These are phyloP conservation scores for Osmozyma mogii DNA, from an alignment of 805 yeast genomes.

Conservation along the genomic window DNA sequence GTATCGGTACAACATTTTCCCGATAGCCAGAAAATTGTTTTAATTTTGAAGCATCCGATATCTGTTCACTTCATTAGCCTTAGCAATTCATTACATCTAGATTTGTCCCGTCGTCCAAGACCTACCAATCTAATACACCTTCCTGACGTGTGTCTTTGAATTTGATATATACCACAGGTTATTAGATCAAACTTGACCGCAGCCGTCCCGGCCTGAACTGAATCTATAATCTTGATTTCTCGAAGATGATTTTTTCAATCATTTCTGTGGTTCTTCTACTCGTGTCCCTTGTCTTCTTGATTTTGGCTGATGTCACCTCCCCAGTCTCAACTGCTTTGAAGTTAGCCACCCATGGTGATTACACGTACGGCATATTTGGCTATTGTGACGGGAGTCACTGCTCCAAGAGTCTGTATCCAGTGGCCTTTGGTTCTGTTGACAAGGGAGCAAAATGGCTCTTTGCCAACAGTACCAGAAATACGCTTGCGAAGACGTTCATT, in stretches of 20 bases:
- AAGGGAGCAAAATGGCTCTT: slow-evolving; percentile 41
- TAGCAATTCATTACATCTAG: no score
- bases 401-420: slow-evolving; percentile 38
- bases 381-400: slow-evolving; percentile 42
- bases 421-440: slow-evolving; percentile 25
- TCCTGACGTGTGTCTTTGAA: no score
- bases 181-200: no score
- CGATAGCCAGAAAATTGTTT: no score
- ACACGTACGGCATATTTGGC: slow-evolving; percentile 61
- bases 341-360: slow-evolving; percentile 39
- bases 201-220: no score
- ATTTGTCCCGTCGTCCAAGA: no score
- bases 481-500: slow-evolving; percentile 47
- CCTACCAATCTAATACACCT: no score
- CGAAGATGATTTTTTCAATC: slow-evolving; percentile 22
- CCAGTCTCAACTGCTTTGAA: slow-evolving; percentile 47
- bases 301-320: slow-evolving; percentile 52
- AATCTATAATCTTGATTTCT: neutral
- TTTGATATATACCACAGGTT: no score
- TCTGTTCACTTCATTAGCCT: no score
- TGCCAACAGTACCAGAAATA: slow-evolving; percentile 36
- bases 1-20: no score
- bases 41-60: no score
- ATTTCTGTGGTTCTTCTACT: slow-evolving; percentile 36
- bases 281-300: slow-evolving; percentile 52